These are phyloP conservation scores for cucumber (Cucumis sativus) DNA, from an alignment of 306 rosid species.

Conservation along the genomic window Cucumber_9930_V3 NC_026658.2:4794001-4794500, in stretches of 20 bases:
- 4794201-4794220: neutral
- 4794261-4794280: neutral
- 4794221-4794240: neutral
- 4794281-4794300: neutral
- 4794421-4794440: neutral
- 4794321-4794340: neutral
- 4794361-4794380: neutral
- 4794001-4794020: constrained; percentile 95
- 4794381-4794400: neutral
- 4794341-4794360: neutral
- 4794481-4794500: no score
- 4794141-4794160: neutral
- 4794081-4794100: neutral
- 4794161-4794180: neutral
- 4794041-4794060: constrained; percentile 28
- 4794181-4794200: constrained; percentile 2
- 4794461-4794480: no score
- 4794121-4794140: neutral
- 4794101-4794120: neutral
- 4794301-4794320: neutral
- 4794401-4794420: neutral
- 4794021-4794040: constrained; percentile 67
- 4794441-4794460: no score
- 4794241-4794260: neutral
- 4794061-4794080: neutral